Conservation (phyloP, 306 rosid genomes). For the Casuarina equisetifolia region DNA sequence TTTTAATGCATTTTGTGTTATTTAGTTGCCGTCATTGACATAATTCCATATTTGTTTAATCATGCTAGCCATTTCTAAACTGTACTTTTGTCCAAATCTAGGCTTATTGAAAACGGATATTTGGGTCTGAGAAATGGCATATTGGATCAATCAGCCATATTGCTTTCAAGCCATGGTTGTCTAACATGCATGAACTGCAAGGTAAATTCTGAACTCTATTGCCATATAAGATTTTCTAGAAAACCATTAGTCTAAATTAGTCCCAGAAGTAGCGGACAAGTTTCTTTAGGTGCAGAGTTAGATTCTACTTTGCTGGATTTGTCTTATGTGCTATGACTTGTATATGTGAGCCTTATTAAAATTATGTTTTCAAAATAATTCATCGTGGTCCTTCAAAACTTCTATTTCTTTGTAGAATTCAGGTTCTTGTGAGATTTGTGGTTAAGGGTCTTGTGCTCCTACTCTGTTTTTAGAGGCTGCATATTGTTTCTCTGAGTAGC, state of each 20-base stretch:
- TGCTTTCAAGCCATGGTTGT: conserved; percentile 81
- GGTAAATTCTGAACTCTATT: conserved; percentile 49
- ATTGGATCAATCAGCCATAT: conserved; percentile 95
- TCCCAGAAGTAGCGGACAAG: conserved; percentile 10
- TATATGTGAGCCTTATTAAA: background rate
- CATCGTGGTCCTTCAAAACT: no score
- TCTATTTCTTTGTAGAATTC: no score
- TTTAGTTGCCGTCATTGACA: conserved; percentile 19
- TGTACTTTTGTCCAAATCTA: conserved; percentile 31
- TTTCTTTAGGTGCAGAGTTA: conserved; percentile 10
- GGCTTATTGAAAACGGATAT: conserved; percentile 91
- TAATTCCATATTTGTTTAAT: conserved; percentile 19
- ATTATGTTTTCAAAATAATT: no score
- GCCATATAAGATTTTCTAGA: conserved; percentile 1
- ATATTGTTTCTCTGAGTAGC: no score
- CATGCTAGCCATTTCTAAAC: conserved; percentile 18
- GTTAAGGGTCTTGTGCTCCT: no score
- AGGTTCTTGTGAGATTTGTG: no score
- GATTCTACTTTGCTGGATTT: conserved; percentile 22
- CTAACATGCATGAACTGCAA: conserved; percentile 96
- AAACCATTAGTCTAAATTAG: background rate
- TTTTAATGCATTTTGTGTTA: background rate
- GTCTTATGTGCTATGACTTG: background rate
- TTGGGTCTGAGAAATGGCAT: conserved; percentile 95
- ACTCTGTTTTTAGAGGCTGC: no score